Conservation (phyloP, 2,329 filamentous ascomycete species). For the Torrubiellomyces zombiae region DNA sequence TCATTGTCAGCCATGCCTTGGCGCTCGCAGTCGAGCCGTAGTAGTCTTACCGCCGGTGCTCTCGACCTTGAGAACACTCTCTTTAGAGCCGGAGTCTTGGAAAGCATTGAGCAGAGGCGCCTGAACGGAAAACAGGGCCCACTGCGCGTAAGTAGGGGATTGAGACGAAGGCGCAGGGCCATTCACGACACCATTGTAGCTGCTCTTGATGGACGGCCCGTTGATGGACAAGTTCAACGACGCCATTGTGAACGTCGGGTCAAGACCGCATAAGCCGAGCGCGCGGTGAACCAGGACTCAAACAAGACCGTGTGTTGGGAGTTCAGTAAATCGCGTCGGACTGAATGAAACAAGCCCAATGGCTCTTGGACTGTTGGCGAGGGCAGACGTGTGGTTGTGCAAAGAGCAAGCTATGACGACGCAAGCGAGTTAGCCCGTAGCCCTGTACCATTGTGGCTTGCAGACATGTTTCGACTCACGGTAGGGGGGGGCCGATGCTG, state of each 20-base stretch:
- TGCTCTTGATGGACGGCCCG: slow-evolving; percentile 71
- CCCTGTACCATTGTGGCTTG: too few species aligned
- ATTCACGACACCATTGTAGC: slow-evolving; percentile 46
- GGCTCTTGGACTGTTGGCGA: too few species aligned
- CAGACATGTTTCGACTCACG: too few species aligned
- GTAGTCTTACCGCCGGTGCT: slow-evolving; percentile 55
- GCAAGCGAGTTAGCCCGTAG: too few species aligned
- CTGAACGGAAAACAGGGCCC: slow-evolving; percentile 87
- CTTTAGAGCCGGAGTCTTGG: slow-evolving; percentile 70
- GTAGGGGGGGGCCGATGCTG: too few species aligned
- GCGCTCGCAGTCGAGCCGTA: slow-evolving; percentile 1
- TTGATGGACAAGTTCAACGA: slow-evolving; percentile 67
- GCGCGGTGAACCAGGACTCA: too few species aligned
- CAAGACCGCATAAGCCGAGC: too few species aligned
- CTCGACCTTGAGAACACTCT: slow-evolving; percentile 91
- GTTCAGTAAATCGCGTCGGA: too few species aligned
- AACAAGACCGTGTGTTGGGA: too few species aligned
- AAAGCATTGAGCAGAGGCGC: slow-evolving; percentile 87
- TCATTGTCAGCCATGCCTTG: slow-evolving; percentile 6
- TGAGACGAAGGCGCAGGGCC: slow-evolving; percentile 31
- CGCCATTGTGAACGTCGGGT: slow-evolving; percentile 56
- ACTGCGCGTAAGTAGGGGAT: slow-evolving; percentile 76
- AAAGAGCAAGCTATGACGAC: too few species aligned
- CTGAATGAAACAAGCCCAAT: too few species aligned
- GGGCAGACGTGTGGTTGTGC: too few species aligned